A percentile compares a stretch with the other conserved stretches of the same genome.
phyloP scores from a whole-genome alignment of 2,329 filamentous ascomycete genomes.

The Trichoderma harzianum region DNA sequence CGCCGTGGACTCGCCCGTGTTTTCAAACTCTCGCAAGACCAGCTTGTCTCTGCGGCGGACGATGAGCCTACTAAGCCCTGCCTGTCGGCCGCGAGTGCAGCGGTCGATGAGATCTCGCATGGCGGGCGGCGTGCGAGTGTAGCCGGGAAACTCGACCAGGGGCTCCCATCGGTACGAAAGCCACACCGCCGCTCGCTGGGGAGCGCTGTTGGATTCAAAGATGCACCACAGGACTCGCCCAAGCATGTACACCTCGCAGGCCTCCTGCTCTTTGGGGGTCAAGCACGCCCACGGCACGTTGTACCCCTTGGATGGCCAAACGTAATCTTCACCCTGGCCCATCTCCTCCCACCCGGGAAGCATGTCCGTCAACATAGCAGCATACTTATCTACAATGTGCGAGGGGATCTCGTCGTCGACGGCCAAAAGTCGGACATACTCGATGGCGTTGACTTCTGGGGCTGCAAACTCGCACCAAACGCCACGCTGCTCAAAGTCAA shows the following conservation, averaged over 20 bases:
- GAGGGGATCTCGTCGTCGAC: conserved; percentile 45
- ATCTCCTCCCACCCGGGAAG: conserved; percentile 45
- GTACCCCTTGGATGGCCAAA: conserved; percentile 48
- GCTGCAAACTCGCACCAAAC: conserved; percentile 61
- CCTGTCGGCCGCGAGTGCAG: conserved; percentile 49
- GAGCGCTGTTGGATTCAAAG: conserved; percentile 58
- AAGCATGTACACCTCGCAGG: conserved; percentile 61
- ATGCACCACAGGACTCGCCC: conserved; percentile 60
- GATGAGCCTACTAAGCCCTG: conserved; percentile 43
- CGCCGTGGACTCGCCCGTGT: conserved; percentile 33
- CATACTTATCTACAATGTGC: conserved; percentile 40
- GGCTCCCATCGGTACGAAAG: conserved; percentile 57
- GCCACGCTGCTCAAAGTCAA: conserved; percentile 61
- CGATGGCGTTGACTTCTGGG: conserved; percentile 58
- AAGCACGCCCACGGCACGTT: conserved; percentile 56
- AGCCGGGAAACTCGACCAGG: conserved; percentile 54
- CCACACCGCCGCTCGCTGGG: conserved; percentile 56
- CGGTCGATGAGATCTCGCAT: conserved; percentile 48
- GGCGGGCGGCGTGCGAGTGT: conserved; percentile 43
- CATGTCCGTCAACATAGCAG: conserved; percentile 39
- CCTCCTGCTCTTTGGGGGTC: conserved; percentile 50
- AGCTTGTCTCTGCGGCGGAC: conserved; percentile 45
- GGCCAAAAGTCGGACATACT: conserved; percentile 55
- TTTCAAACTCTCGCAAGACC: conserved; percentile 38
- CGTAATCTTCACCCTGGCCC: conserved; percentile 43